Conservation (phyloP, 768 basidiomycete species). For the Collybiopsis confluens region DNA sequence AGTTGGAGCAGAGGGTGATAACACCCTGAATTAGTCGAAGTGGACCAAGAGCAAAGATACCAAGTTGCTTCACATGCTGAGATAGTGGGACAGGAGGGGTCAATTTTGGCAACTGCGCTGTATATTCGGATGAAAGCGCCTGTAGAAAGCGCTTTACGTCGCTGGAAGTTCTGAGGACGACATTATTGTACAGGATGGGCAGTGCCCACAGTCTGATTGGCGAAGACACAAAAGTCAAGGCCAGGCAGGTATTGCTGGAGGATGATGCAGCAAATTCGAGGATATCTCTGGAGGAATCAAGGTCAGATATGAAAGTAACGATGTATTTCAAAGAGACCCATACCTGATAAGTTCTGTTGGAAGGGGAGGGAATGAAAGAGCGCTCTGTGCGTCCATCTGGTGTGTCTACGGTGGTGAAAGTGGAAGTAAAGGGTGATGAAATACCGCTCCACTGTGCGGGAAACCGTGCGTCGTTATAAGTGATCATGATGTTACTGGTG, state of each 20-base stretch:
- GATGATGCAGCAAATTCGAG: slow-evolving; percentile 29
- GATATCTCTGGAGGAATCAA: slow-evolving; percentile 15
- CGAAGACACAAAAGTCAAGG: slow-evolving; percentile 31
- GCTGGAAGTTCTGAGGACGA: slow-evolving; percentile 27
- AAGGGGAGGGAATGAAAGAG: slow-evolving; percentile 8
- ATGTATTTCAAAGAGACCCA: not conserved
- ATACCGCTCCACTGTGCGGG: too few relatives aligned
- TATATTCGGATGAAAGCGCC: slow-evolving; percentile 16
- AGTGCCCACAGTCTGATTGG: slow-evolving; percentile 27
- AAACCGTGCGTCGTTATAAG: too few relatives aligned
- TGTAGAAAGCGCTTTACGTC: slow-evolving; percentile 24
- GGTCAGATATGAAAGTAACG: not conserved
- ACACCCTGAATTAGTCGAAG: slow-evolving; percentile 25
- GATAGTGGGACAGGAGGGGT: slow-evolving; percentile 1
- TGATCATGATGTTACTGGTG: slow-evolving; percentile 7
- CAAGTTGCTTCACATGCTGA: slow-evolving; percentile 26
- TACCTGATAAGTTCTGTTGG: slow-evolving; percentile 29
- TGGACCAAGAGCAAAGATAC: slow-evolving; percentile 31
- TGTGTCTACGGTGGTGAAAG: too few relatives aligned
- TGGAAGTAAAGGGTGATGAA: too few relatives aligned
- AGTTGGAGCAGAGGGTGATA: slow-evolving; percentile 25
- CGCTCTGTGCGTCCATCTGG: too few relatives aligned
- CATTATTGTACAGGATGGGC: slow-evolving; percentile 32
- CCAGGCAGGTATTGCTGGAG: slow-evolving; percentile 22
- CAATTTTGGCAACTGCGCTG: slow-evolving; percentile 13